Evolutionary conservation across 176 grass and related monocot species (phyloP), one percentile per base, ranked within the genome.

Genomic region (Echinochloa phyllopogon): DNA sequence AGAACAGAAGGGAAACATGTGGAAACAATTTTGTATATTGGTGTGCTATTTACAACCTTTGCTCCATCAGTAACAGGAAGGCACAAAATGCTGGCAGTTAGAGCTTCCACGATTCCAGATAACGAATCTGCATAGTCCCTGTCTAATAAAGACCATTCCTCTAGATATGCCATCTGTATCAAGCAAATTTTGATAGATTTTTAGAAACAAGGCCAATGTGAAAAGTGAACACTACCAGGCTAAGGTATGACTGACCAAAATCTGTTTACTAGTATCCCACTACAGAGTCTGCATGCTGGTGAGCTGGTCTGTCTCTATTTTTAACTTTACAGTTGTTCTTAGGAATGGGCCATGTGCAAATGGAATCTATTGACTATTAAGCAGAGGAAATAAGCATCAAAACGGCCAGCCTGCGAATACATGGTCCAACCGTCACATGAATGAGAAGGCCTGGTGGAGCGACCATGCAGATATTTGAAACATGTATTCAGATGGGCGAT

Each of bases 101-200:
- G 87, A 66, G 91, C 89, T 79, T 91, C 96, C 48, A 93, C 83
- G 75, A 81, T 82, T 74, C 87, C 94, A 83, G 86, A 89, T 85
- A 99, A 90, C 64, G 81, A 89, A 89, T 81, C 89, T 57, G 73
- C 65, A 42, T 92, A 83, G 1, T 99, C 93, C 77, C 66, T 87
- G 51, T 99, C 93, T 72, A 99, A 70, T 47, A 90, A 78, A 75
- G 86, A 83, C 96, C 96, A 99, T 64, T 91, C 94, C 77, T 94
- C 93, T 67, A 99, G 87, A 96, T 92, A 92, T 37, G 70, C 42
- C 80, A 95, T 96, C 96, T 99, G 78, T 74, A 70, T 89, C 42
- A 66, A 87, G n/a, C 6, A 40, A 88, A 27, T 79, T 83, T 18
- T 1, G 24, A 86, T 18, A 79, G 55, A 82, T 47, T 72, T 37